Evolutionary conservation across 2,329 filamentous ascomycete genomes (phyloP), one percentile per base, ranked within the genome.

Genomic region (Epichloe scottii): DNA sequence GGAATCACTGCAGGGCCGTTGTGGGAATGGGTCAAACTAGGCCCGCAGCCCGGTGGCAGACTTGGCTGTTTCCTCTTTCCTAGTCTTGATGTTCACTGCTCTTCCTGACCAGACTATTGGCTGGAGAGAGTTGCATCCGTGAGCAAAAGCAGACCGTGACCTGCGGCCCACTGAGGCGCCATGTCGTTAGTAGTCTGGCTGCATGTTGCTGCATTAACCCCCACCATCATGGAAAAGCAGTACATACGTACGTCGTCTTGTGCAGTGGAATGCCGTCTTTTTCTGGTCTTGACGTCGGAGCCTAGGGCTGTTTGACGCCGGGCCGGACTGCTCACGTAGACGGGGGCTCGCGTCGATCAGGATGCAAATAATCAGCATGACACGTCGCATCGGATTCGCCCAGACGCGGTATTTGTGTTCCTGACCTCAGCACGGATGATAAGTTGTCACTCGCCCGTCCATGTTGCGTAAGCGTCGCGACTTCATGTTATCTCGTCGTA

Each of bases 121-220:
- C 39, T 51, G 41, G 30, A 19, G 48, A 51, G 40, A 19, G 47
- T 59, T 52, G 46, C 54, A 55, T 57, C 53, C 56, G 59, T 62
- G 45, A 51, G 51, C 53, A 59, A 53, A 53, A 23, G 15, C 4
- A 33, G 12, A 34, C 35, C 39, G 38, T 53, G 50, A 50, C 46
- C 51, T 42, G 38, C 26, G 49, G 44, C 38, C 46, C 46, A 51
- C 39, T 37, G 34, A 48, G 48, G 19, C 39, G 46, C 45, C 54
- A 56, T 51, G 54, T 57, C 50, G 50, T 43, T 39, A 49, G 52
- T 26, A 30, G 26, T 15, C 53, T 43, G 34, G 42, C 43, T 47
- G 41, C 40, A 23, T 37, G 17, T 14, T 30, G 37, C 37, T 34
- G 46, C 38, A 41, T 48, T 34, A 43, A 50, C 46, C 49, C 54